phyloP scores from a whole-genome alignment of 2,329 filamentous ascomycete species.

The Thielaviopsis musarum region DNA sequence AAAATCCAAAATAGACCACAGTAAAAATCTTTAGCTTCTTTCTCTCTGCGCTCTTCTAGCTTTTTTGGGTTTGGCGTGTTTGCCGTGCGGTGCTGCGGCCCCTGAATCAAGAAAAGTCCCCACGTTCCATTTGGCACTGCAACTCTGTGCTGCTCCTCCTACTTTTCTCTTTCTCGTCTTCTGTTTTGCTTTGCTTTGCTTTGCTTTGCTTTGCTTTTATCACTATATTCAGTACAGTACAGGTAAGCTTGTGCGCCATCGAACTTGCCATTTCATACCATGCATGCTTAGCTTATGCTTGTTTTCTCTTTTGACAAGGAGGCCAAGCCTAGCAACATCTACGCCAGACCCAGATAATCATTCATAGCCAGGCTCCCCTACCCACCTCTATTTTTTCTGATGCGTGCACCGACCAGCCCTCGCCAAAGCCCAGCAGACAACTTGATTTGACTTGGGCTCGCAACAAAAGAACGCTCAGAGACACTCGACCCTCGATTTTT shows the following conservation, averaged over 20 bases:
- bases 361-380: background rate
- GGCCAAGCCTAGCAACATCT: background rate
- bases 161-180: background rate
- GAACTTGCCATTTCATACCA: too few species aligned
- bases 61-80: too few species aligned
- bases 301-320: too few species aligned
- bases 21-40: background rate
- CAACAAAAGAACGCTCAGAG: background rate
- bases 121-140: background rate
- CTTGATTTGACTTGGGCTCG: background rate
- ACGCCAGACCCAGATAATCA: background rate
- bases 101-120: background rate
- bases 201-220: too few species aligned
- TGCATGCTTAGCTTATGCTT: too few species aligned
- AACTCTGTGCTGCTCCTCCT: background rate
- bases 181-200: too few species aligned
- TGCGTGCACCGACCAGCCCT: background rate
- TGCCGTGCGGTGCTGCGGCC: background rate
- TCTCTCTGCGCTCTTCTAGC: too few species aligned
- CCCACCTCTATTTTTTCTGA: constrained; percentile 16
- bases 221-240: too few species aligned
- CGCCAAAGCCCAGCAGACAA: background rate
- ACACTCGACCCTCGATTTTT: background rate
- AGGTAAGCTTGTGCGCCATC: too few species aligned
- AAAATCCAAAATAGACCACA: too few species aligned